Evolutionary conservation across 768 basidiomycete genomes (phyloP), one percentile per base, ranked within the genome.

Genomic region (Amanita phalloides): DNA sequence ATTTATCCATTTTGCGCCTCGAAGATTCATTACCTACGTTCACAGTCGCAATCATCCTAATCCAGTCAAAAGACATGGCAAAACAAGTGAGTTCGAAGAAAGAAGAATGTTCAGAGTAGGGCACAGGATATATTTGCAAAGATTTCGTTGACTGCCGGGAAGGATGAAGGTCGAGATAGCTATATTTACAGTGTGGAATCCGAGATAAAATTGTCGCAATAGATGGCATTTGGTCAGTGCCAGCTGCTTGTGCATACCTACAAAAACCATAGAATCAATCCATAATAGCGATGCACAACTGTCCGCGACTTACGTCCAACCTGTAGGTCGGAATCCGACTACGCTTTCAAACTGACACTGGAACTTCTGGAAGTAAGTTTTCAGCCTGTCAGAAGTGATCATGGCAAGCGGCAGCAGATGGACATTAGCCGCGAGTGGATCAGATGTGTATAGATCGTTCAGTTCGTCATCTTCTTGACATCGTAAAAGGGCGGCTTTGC

Each of bases 1-100:
- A 98, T 56, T 77, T 79, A 25, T 76, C 71, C 86, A 98, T 96
- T 73, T 90, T 97, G 5, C 71, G 80, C 48, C 94, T 71, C 30
- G 87, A 82, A 6, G 56, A 65, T 58, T 82, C 79, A 53, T 72
- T 89, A 17, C 83, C 86, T 1, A 94, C 83, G 57, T 93, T 95
- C 36, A 94, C 96, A 0, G 96, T 98, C 8, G 96, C 89, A 59
- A 98, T 94, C 77, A 98, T 95, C 63, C 81, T 84, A 0, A 69
- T 74, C 86, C 83, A 95, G 56, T 81, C 78, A 39, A 92, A 73
- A 17, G 89, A 91, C 67, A 97, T 77, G 3, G 92, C 91, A 64
- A 97, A 97, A 64, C 91, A 94, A 9, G 92, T 95, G 56, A 95
- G 72, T 66, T 98, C 95, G 59, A 89, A 90, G 67, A 97, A 97